A percentile compares a stretch with the other conserved stretches of the same genome.
These are phyloP conservation scores for Pseudogymnoascus sp. DNA, from an alignment of 2,329 filamentous ascomycete genomes.

Conservation along the genomic window DNA sequence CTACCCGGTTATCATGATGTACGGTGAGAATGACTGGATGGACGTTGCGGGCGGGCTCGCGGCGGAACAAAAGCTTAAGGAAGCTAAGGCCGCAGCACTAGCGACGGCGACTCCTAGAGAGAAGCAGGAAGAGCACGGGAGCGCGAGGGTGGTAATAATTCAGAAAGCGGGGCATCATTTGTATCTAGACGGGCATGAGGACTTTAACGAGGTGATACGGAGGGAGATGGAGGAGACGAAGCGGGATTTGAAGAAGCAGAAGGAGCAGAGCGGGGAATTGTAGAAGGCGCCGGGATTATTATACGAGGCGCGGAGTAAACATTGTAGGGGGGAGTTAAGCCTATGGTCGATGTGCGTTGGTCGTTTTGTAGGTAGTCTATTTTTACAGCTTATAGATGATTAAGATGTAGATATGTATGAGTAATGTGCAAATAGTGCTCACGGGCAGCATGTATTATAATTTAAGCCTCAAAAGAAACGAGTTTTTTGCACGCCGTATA, in stretches of 20 bases:
- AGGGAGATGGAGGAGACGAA: constrained; percentile 53
- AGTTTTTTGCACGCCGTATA: not conserved
- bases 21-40: constrained; percentile 99
- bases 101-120: constrained; percentile 57
- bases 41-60: constrained; percentile 79
- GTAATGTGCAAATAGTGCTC: not conserved
- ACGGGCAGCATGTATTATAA: not conserved
- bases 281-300: not conserved
- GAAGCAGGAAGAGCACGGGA: constrained; percentile 63
- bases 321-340: not conserved
- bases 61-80: constrained; percentile 68
- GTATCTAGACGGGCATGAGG: constrained; percentile 60
- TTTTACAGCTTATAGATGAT: not conserved
- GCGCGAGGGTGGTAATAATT: constrained; percentile 74
- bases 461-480: not conserved
- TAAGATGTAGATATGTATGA: constrained; percentile 3
- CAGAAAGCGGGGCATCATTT: constrained; percentile 62
- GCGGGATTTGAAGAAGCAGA: constrained; percentile 17
- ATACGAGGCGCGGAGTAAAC: not conserved
- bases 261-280: not conserved
- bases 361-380: constrained; percentile 1
- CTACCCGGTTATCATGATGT: constrained; percentile 84
- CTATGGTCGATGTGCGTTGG: not conserved
- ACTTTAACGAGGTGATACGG: constrained; percentile 58
- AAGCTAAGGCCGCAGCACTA: constrained; percentile 53